These are phyloP conservation scores for Teunomyces funiuensis DNA, from an alignment of 805 yeast genomes.

Conservation along the genomic window DNA sequence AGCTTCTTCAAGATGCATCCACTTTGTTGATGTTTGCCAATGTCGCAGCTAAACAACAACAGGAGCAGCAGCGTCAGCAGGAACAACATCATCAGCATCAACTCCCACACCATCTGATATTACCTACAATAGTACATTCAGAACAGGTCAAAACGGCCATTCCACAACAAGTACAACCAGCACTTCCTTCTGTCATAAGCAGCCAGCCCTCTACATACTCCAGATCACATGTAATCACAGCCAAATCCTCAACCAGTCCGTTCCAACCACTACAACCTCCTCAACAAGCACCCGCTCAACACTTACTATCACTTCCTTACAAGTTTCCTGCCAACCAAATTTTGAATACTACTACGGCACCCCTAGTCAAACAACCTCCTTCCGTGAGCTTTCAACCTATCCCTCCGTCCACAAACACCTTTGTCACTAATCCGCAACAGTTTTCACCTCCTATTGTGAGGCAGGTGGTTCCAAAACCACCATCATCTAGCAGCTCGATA, in stretches of 20 bases:
- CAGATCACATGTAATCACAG: background rate
- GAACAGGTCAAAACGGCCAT: background rate
- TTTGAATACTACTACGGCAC: background rate
- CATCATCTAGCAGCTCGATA: slow-evolving; percentile 10
- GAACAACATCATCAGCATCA: slow-evolving; percentile 4
- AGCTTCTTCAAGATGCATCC: slow-evolving; percentile 58
- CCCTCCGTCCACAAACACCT: background rate
- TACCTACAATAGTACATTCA: slow-evolving; percentile 3
- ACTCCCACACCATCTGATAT: background rate
- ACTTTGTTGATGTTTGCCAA: slow-evolving; percentile 61
- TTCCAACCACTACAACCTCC: background rate
- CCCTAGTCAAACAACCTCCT: background rate
- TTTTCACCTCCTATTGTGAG: slow-evolving; percentile 1
- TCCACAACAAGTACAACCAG: background rate
- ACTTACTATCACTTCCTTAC: background rate
- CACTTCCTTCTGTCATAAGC: background rate
- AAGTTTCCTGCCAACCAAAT: slow-evolving; percentile 1
- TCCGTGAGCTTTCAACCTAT: background rate
- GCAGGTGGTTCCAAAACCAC: background rate
- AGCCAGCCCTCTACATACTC: background rate
- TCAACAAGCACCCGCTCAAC: background rate
- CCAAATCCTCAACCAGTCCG: background rate
- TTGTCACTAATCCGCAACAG: background rate
- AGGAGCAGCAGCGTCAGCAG: slow-evolving; percentile 14
- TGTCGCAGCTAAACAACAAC: slow-evolving; percentile 47